Evolutionary conservation across 2,329 filamentous ascomycete genomes (phyloP), one percentile per base, ranked within the genome.

Genomic region (Exophiala viscosa): DNA sequence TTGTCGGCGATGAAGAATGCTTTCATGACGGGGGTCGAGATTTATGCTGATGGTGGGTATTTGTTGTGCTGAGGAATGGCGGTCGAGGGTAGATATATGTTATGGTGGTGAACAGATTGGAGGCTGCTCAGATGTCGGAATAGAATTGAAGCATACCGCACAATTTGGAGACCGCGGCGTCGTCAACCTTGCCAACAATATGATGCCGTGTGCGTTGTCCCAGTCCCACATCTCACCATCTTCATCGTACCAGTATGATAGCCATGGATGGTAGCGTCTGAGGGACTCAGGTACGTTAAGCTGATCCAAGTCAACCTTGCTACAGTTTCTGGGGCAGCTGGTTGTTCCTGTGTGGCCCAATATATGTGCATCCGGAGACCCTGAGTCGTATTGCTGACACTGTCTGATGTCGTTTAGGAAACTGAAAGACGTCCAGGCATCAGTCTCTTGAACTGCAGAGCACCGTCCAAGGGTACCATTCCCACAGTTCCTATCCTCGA

Each of bases 1-100:
- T 60, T 70, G 2, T 74, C 70, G 60, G 38, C 69, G 8, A 75
- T 76, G 72, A 69, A 67, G 56, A 72, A 76, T 62, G 45, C 58
- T 31, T 73, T 69, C 60, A 64, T 66, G 5, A 72, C 66, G 1
- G 73, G 72, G 0, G 58, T 52, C 8, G 50, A 64, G 17, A 54
- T 70, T 7, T 59, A 60, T 11, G 62, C 62, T 15, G 66, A 72
- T 59, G 72, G 71, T 13, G 72, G 72, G 5, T 64, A 62, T 34
- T 47, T 71, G 50, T 57, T 69, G 3, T 28, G 23, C 23, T 28
- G 23, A 28, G 20, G 6, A 6, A 23, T 3, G 20, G 20, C 6
- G 20, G 20, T 3, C 20, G 20, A 6, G 6, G 20, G 3, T 23
- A 23, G 20, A n/a, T n/a, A n/a, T n/a, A n/a, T n/a, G n/a, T n/a